Conservation (phyloP, 1,284 basidiomycete species). For the Heterobasidion parviporum region DNA sequence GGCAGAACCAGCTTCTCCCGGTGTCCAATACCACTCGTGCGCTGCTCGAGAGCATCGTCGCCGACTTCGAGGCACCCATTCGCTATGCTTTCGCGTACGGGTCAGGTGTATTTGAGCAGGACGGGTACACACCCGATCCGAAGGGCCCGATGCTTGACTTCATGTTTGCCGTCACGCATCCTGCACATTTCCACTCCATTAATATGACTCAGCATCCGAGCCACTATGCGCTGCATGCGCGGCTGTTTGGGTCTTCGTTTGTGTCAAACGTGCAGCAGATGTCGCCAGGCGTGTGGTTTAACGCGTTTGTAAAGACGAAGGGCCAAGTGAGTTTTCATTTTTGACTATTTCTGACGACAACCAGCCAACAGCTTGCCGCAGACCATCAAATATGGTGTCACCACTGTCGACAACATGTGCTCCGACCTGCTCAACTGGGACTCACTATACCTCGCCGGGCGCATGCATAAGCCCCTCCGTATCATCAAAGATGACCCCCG, state of each 20-base stretch:
- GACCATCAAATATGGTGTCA: conserved; percentile 98
- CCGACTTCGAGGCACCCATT: conserved; percentile 76
- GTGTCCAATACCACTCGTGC: conserved; percentile 71
- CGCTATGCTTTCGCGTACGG: conserved; percentile 93
- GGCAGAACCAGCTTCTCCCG: conserved; percentile 72
- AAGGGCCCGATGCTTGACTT: conserved; percentile 87
- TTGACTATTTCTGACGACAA: background rate
- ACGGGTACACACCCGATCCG: conserved; percentile 48
- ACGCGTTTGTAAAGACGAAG: conserved; percentile 78
- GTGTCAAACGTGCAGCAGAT: conserved; percentile 73
- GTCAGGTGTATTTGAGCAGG: conserved; percentile 88
- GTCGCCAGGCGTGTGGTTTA: conserved; percentile 93
- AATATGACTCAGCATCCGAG: conserved; percentile 86
- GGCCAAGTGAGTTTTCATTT: conserved; percentile 59
- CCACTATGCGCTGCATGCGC: conserved; percentile 85
- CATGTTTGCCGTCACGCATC: conserved; percentile 88
- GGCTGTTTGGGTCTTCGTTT: conserved; percentile 73
- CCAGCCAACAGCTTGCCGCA: conserved; percentile 22
- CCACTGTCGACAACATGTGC: conserved; percentile 84
- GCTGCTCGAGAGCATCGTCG: conserved; percentile 70
- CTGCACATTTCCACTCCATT: conserved; percentile 89
- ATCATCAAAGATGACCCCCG: conserved; percentile 85
- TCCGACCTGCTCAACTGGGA: conserved; percentile 90
- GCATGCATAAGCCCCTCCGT: conserved; percentile 95
- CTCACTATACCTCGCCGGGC: conserved; percentile 87